Conservation (phyloP, 2,329 filamentous ascomycete species). For the Pezicula neosporulosa region DNA sequence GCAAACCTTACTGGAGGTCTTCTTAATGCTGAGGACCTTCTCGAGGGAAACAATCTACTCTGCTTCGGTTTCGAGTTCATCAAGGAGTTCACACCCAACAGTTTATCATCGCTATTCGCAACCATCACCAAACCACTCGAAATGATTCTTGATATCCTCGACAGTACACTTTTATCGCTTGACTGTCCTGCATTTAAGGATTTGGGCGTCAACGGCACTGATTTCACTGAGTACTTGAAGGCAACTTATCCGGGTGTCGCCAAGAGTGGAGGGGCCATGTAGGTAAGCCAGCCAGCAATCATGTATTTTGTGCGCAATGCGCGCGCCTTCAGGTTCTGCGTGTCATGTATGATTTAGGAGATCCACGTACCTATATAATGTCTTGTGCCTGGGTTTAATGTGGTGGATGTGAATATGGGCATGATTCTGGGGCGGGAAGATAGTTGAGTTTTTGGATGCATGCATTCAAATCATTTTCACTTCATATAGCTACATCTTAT, state of each 20-base stretch:
- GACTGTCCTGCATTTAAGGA: conserved; percentile 27
- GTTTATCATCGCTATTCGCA: conserved; percentile 32
- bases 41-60: conserved; percentile 43
- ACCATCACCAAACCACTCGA: conserved; percentile 30
- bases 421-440: no score
- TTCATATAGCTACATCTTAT: no score
- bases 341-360: no score
- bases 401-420: no score
- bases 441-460: no score
- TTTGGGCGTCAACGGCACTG: not conserved
- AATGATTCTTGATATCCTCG: conserved; percentile 7
- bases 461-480: no score
- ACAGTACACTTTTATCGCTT: conserved; percentile 23
- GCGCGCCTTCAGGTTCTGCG: no score
- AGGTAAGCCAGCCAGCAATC: not conserved
- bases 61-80: conserved; percentile 38
- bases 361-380: no score
- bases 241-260: conserved; percentile 5
- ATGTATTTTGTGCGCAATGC: no score
- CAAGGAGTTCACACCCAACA: conserved; percentile 36
- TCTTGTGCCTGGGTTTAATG: no score
- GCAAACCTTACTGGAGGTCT: conserved; percentile 39
- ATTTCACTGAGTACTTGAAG: conserved; percentile 1
- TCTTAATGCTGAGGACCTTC: conserved; percentile 36
- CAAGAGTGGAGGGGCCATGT: conserved; percentile 1